These are phyloP conservation scores for Moesziomyces parantarcticus DNA, from an alignment of 1,284 basidiomycete genomes.

Conservation along the genomic window DNA sequence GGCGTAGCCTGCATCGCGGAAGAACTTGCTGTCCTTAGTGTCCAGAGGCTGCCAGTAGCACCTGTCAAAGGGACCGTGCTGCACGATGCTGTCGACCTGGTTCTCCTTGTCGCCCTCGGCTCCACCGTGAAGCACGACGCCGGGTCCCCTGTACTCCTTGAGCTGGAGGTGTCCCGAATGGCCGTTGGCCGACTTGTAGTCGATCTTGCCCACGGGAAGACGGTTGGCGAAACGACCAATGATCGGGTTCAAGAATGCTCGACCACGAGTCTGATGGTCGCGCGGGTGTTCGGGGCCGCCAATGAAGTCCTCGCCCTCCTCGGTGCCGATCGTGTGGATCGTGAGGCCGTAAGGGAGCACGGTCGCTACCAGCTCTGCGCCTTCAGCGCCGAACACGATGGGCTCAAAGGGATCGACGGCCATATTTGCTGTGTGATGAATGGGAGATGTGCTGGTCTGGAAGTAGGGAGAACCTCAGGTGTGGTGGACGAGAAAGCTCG, in stretches of 20 bases:
- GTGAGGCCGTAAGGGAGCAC: constrained; percentile 62
- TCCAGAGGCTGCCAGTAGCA: constrained; percentile 52
- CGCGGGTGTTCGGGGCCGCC: constrained; percentile 56
- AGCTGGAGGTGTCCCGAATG: constrained; percentile 22
- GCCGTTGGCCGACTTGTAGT: constrained; percentile 42
- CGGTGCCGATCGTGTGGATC: constrained; percentile 49
- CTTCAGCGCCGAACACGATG: constrained; percentile 34
- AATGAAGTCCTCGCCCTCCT: constrained; percentile 55
- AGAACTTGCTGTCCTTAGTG: constrained; percentile 32
- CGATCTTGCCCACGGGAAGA: constrained; percentile 51
- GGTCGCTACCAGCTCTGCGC: constrained; percentile 34
- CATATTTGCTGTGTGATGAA: constrained; percentile 10
- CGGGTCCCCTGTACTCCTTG: constrained; percentile 45
- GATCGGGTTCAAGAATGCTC: constrained; percentile 61
- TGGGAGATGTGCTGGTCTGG: too few species aligned
- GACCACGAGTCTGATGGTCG: constrained; percentile 43
- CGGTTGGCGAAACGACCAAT: constrained; percentile 64
- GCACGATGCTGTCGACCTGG: constrained; percentile 24
- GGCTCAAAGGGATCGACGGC: constrained; percentile 53
- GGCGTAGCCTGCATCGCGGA: constrained; percentile 27
- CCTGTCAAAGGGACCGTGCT: constrained; percentile 60
- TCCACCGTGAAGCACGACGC: constrained; percentile 61
- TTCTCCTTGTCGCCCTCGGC: constrained; percentile 39
- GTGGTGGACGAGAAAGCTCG: neutral
- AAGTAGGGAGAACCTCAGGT: constrained; percentile 1